Conservation (phyloP, 1,284 basidiomycete genomes). For the Cutaneotrichosporon mucoides region DNA sequence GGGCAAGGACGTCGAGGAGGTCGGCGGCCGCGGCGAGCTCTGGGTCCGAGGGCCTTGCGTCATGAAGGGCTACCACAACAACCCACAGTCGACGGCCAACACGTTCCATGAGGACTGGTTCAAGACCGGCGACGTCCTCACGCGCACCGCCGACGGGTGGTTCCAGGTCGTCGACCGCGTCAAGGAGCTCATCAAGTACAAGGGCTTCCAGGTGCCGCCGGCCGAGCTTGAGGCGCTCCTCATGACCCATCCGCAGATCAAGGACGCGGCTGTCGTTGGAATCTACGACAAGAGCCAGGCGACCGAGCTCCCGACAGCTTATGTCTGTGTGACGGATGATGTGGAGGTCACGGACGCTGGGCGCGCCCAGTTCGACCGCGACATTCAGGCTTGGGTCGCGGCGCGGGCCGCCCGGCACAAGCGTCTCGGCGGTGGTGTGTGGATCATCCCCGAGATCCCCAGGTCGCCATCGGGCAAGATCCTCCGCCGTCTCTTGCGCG, state of each 20-base stretch:
- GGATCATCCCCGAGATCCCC: constrained; percentile 51
- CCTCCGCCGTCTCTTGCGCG: constrained; percentile 36
- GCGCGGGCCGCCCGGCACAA: constrained; percentile 54
- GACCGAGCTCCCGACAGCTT: constrained; percentile 66
- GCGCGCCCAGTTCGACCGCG: constrained; percentile 50
- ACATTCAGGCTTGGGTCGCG: constrained; percentile 61
- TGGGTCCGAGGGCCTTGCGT: constrained; percentile 72
- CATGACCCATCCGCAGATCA: constrained; percentile 64
- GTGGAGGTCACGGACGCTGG: not conserved
- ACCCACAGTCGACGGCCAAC: constrained; percentile 61
- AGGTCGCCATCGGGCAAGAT: constrained; percentile 47
- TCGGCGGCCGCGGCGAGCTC: constrained; percentile 66
- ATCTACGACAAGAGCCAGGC: constrained; percentile 60
- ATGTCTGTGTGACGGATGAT: constrained; percentile 6
- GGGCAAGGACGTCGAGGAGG: constrained; percentile 48
- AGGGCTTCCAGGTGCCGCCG: constrained; percentile 63
- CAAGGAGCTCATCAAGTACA: constrained; percentile 80
- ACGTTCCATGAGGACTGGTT: constrained; percentile 65
- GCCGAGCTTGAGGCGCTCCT: constrained; percentile 75
- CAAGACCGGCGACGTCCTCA: constrained; percentile 75
- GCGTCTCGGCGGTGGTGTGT: constrained; percentile 51
- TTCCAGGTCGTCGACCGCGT: constrained; percentile 52
- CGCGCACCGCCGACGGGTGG: constrained; percentile 60
- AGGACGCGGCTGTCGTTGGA: constrained; percentile 68
- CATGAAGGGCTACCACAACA: constrained; percentile 70